Base-by-base conservation (phyloP, 164 flowering plant species). In the Annona cherimola region DNA sequence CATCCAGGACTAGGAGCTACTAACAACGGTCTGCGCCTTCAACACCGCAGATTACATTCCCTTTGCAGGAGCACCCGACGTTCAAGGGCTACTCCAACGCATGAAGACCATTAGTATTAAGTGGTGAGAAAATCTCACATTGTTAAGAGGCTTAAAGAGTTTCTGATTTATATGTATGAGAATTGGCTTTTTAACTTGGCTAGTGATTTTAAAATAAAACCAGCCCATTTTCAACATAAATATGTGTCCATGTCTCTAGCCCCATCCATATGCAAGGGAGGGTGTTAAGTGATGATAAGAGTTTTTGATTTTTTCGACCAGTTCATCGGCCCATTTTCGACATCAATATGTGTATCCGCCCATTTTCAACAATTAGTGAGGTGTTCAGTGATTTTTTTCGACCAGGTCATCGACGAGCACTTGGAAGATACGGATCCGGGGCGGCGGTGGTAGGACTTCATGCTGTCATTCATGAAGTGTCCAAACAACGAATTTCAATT, bases 41-140 rank as follows among this genome's bases (percentile, higher is more conserved):
- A 87, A 84, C 69, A 45, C 84, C 1, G 83, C 80, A 18, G 85
- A 87, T 69, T 83, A 69, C n/a, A 82, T 87, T 40, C 68, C 68
- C 46, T 26, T 35, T 45, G 12, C 19, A 41, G 5, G 45, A 41
- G 68, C 43, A 4, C 68, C 42, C n/a, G 68, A 66, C 45, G 8
- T 66, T 41, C 68, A 66, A 66, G 68, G 68, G 35, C 4, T 66
- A 39, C 18, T 19, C 26, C 44, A 45, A n/a, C 68, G 45, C 44
- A 66, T 66, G 68, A 66, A 19, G 19, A 40, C 35, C 35, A 26
- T 26, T 26, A 26, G 35, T 26, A 26, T 26, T 26, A 26, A 26
- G 35, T 26, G 35, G 35, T 26, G 35, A 26, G 35, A 26, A 26
- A 26, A 26, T 26, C 35, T 26, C 35, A 26, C 35, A 26, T 26